Evolutionary conservation across 345 rosid genomes (phyloP), one percentile per base, ranked within the genome.

Genomic region (Populus alba): DNA sequence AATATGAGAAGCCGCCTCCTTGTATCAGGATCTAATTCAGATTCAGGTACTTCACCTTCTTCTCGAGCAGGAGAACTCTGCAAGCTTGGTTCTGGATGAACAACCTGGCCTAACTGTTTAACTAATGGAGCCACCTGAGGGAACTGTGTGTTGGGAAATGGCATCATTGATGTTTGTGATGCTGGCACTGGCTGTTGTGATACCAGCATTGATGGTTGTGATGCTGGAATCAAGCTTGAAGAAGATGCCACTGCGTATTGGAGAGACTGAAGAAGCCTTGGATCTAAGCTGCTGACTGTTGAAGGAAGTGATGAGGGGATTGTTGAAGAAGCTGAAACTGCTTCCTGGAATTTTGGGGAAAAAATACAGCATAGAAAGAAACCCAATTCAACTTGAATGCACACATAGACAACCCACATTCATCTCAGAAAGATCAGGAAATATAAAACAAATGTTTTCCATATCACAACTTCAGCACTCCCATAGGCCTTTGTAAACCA

Each of bases 41-140:
- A 94, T 86, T 92, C 98, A 53, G 97, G 98, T 66, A 94, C 97
- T 87, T 97, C 99, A 61, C 99, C 99, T 84, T 97, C 99, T 88
- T 94, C 99, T 82, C 98, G 90, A 67, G 92, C 97, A 62, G 97
- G 99, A 79, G 99, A 97, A 86, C 84, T 87, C 77, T 90, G 97
- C 89, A 92, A 83, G 85, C 87, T 92, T 79, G 87, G 86, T 77
- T 97, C 98, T 68, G 89, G 78, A 67, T 85, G 83, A 70, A 68
- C 77, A 80, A 86, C 86, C 78, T 86, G 89, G 86, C 87, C 90
- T 82, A 89, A 68, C 55, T 90, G 90, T 78, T 90, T 92, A 82
- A 86, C 82, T 78, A 84, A 70, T 37, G 91, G 74, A 78, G 93
- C 69, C n/a, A 81, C 88, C 72, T 84, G 86, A 68, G 90, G 86